Conservation (phyloP, 345 rosid genomes). For the Bruguiera sexangula region DNA sequence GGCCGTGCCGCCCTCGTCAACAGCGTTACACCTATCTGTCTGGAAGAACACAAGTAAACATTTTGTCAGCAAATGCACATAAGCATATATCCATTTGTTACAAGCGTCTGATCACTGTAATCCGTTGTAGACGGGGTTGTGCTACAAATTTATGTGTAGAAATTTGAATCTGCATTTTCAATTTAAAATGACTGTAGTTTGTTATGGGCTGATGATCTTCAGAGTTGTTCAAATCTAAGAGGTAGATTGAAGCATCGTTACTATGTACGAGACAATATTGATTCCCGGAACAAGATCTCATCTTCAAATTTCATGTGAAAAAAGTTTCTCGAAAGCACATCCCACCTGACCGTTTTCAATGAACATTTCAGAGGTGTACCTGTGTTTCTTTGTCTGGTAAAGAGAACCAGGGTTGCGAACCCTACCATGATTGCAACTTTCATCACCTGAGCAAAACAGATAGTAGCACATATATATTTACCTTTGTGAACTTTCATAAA, state of each 20-base stretch:
- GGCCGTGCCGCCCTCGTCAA: too few relatives aligned
- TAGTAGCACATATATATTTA: neutral
- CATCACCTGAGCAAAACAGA: constrained; percentile 31
- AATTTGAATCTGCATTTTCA: too few relatives aligned
- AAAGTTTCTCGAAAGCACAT: too few relatives aligned
- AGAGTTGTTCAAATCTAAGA: too few relatives aligned
- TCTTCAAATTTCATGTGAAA: neutral
- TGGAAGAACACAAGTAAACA: neutral
- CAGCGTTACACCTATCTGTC: neutral
- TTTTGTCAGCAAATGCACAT: neutral
- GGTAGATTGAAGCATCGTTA: too few relatives aligned
- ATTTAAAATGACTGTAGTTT: neutral
- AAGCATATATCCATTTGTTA: neutral
- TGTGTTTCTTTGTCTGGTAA: constrained; percentile 47
- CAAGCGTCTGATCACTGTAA: neutral
- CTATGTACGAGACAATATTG: too few relatives aligned
- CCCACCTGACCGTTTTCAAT: neutral
- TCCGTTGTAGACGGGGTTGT: neutral
- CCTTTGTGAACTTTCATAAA: neutral
- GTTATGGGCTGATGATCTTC: neutral
- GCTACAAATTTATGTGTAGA: neutral
- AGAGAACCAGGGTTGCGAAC: constrained; percentile 54
- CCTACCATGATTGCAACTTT: constrained; percentile 53
- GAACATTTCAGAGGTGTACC: constrained; percentile 25
- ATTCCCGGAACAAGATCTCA: neutral